Evolutionary conservation across 805 yeast species (phyloP).

Genomic region (Cyberlindnera petersonii): DNA sequence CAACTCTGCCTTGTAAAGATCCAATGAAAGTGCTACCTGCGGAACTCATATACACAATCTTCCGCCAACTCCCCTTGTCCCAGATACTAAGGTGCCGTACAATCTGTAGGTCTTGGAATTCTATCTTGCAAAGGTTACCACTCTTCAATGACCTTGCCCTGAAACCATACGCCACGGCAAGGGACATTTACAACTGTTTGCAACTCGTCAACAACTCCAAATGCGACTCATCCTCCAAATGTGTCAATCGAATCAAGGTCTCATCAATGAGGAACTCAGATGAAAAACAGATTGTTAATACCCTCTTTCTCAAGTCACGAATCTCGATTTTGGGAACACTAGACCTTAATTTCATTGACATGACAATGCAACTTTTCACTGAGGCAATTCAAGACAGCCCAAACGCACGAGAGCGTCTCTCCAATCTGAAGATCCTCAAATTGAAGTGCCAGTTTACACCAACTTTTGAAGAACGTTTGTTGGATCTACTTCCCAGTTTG

Average conservation of each 20-base stretch:
- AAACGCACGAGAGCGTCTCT: conserved; percentile 2
- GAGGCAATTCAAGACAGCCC: conserved; percentile 8
- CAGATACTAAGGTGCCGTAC: conserved; percentile 8
- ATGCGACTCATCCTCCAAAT: conserved; percentile 2
- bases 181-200: conserved; percentile 20
- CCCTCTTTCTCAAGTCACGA: conserved; percentile 8
- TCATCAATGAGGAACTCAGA: conserved; percentile 21
- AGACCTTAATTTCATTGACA: conserved; percentile 17
- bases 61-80: conserved; percentile 4
- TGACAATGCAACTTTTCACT: conserved; percentile 16
- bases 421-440: conserved; percentile 10
- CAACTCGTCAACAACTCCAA: conserved; percentile 13
- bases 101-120: conserved; percentile 21
- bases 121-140: conserved; percentile 10
- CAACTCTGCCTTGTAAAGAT: conserved; percentile 1
- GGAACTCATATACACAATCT: conserved; percentile 11
- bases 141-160: conserved; percentile 17
- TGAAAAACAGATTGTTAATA: conserved; percentile 18
- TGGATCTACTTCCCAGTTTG: conserved; percentile 16
- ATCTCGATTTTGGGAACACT: conserved; percentile 11
- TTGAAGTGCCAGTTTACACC: conserved; percentile 20
- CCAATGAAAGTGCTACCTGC: conserved; percentile 11
- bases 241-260: conserved; percentile 10
- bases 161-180: conserved; percentile 9
- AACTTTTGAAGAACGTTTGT: conserved; percentile 18